These are phyloP conservation scores for Saturnispora halmiae DNA, from an alignment of 805 yeast species.

Conservation along the genomic window DNA sequence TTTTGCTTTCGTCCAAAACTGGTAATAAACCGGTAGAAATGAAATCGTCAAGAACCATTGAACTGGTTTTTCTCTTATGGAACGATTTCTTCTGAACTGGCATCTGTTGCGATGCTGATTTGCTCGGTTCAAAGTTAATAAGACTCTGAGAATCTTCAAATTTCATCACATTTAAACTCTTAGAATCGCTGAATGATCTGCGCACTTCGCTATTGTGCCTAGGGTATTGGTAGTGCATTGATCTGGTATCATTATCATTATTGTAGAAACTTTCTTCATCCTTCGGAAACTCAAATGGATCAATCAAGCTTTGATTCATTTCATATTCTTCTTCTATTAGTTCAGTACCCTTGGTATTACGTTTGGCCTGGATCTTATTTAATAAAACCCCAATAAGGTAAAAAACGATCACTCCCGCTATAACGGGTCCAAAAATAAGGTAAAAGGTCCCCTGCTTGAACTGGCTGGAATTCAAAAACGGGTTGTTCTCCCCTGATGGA, in stretches of 20 bases:
- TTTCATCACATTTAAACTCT: too few relatives aligned
- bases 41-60: conserved; percentile 23
- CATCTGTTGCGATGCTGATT: too few relatives aligned
- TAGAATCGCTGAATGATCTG: neutral
- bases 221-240: neutral
- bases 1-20: conserved; percentile 9
- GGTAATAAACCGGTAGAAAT: conserved; percentile 21
- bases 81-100: neutral
- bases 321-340: conserved; percentile 14
- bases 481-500: conserved; percentile 15
- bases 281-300: conserved; percentile 9
- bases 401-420: conserved; percentile 19
- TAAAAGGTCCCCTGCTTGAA: conserved; percentile 24
- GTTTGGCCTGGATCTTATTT: conserved; percentile 19
- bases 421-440: conserved; percentile 21
- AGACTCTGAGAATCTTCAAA: too few relatives aligned
- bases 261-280: too few relatives aligned
- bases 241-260: neutral
- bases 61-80: conserved; percentile 20
- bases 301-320: conserved; percentile 3
- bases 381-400: conserved; percentile 19
- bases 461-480: conserved; percentile 18
- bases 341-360: conserved; percentile 18
- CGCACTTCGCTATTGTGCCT: conserved; percentile 5
- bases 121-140: too few relatives aligned